Conservation (phyloP, 2,329 filamentous ascomycete species). For the Neonectria coccinea region DNA sequence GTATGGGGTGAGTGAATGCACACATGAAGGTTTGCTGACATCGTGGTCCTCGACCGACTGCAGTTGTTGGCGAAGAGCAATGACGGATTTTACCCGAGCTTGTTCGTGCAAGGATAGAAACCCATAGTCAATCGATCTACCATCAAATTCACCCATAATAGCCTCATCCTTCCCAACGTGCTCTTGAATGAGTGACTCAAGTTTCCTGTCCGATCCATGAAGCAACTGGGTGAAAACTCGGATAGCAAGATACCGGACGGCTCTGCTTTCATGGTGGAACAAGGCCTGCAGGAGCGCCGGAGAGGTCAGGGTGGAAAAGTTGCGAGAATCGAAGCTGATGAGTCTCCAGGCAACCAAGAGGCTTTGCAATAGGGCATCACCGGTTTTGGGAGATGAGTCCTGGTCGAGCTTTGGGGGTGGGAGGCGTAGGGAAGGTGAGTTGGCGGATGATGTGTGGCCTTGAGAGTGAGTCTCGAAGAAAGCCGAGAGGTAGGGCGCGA, state of each 20-base stretch:
- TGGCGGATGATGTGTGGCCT: constrained; percentile 29
- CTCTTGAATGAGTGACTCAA: constrained; percentile 76
- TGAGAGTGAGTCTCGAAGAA: constrained; percentile 66
- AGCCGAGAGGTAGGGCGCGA: constrained; percentile 82
- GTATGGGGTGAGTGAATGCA: constrained; percentile 66
- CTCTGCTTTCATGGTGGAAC: constrained; percentile 69
- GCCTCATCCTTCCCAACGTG: constrained; percentile 72
- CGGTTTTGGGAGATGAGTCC: constrained; percentile 39
- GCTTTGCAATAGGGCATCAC: constrained; percentile 43
- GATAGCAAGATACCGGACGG: constrained; percentile 83
- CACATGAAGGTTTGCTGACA: constrained; percentile 23
- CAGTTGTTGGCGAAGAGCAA: constrained; percentile 56
- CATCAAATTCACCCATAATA: constrained; percentile 80
- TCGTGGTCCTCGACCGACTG: constrained; percentile 38
- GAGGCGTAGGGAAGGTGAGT: constrained; percentile 46
- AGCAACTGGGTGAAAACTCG: constrained; percentile 84
- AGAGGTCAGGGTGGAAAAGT: constrained; percentile 74
- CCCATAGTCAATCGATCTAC: constrained; percentile 78
- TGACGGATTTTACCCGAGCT: constrained; percentile 60
- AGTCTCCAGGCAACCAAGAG: constrained; percentile 76
- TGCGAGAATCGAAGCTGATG: constrained; percentile 77
- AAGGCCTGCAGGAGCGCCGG: constrained; percentile 76
- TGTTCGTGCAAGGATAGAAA: constrained; percentile 74
- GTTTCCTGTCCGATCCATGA: constrained; percentile 81
- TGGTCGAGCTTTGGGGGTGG: constrained; percentile 48